Evolutionary conservation across 192 early-diverging fungal species (phyloP).

Genomic region (Mortierella alpina): DNA sequence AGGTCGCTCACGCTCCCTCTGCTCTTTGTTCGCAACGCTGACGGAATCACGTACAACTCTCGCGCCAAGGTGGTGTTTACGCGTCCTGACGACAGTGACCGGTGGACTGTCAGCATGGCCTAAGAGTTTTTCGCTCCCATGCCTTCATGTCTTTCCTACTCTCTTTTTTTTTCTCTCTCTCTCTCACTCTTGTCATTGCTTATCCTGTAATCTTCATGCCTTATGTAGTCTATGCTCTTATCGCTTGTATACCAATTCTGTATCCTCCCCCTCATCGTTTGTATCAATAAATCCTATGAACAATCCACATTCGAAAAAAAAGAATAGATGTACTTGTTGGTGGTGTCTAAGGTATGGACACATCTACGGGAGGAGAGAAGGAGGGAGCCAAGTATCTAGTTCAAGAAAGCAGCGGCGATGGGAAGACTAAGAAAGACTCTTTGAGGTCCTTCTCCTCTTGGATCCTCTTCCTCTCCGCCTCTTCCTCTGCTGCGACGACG

Average conservation of each 20-base stretch:
- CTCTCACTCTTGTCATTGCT: neutral
- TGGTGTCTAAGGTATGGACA: too few species aligned
- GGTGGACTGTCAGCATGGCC: conserved; percentile 41
- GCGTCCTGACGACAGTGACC: conserved; percentile 30
- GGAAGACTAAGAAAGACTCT: conserved; percentile 29
- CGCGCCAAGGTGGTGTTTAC: conserved; percentile 43
- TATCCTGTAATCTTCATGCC: neutral
- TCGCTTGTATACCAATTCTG: neutral
- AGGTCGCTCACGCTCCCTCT: conserved; percentile 28
- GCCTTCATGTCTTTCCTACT: neutral
- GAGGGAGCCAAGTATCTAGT: too few species aligned
- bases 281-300: too few species aligned
- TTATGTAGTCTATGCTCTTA: neutral
- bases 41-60: conserved; percentile 51
- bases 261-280: neutral
- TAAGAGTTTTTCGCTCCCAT: conserved; percentile 6
- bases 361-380: too few species aligned
- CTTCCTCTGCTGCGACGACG: conserved; percentile 25
- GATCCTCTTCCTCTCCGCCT: conserved; percentile 14
- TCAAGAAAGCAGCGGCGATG: conserved; percentile 23
- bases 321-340: too few species aligned
- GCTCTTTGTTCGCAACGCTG: conserved; percentile 36
- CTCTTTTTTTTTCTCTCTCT: neutral
- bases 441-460: conserved; percentile 26
- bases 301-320: too few species aligned